phyloP scores from a whole-genome alignment of 176 grass and related monocot species.

The Oryza rufipogon region DNA sequence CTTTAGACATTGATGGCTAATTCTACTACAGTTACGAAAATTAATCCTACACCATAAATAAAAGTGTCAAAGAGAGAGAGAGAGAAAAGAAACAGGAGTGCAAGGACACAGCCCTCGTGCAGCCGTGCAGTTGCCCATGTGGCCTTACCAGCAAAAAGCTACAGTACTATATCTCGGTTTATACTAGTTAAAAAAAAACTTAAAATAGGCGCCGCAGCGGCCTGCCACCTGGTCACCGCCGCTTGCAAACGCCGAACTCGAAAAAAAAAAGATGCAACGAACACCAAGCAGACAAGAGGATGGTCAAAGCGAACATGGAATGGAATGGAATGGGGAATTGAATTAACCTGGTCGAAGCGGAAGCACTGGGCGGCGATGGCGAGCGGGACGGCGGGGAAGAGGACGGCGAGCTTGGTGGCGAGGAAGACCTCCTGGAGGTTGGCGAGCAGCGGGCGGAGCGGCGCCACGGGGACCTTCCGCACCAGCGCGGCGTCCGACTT shows the following conservation, averaged over 20 bases:
- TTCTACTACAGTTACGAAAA: background rate
- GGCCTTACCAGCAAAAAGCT: background rate
- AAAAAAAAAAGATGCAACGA: background rate
- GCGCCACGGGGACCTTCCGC: conserved; percentile 61
- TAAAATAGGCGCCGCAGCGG: too few relatives aligned
- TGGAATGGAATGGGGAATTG: too few relatives aligned
- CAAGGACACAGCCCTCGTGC: background rate
- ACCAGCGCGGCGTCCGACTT: conserved; percentile 69
- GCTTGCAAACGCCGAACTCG: background rate
- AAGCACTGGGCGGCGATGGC: conserved; percentile 66
- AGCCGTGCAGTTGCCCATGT: background rate
- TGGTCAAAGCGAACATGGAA: too few relatives aligned
- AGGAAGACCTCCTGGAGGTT: conserved; percentile 92
- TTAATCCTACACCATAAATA: background rate
- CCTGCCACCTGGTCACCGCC: background rate
- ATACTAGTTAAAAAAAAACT: background rate
- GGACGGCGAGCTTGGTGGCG: conserved; percentile 86
- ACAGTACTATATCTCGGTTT: background rate
- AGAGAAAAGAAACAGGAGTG: too few relatives aligned
- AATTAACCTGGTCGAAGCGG: conserved; percentile 53
- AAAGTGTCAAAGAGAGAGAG: too few relatives aligned
- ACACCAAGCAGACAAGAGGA: background rate
- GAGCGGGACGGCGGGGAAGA: conserved; percentile 73
- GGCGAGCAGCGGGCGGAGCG: conserved; percentile 51
- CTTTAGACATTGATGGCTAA: too few relatives aligned